These are phyloP conservation scores for Lizanozyma gosingica DNA, from an alignment of 1,139 yeast species.

Conservation along the genomic window DNA sequence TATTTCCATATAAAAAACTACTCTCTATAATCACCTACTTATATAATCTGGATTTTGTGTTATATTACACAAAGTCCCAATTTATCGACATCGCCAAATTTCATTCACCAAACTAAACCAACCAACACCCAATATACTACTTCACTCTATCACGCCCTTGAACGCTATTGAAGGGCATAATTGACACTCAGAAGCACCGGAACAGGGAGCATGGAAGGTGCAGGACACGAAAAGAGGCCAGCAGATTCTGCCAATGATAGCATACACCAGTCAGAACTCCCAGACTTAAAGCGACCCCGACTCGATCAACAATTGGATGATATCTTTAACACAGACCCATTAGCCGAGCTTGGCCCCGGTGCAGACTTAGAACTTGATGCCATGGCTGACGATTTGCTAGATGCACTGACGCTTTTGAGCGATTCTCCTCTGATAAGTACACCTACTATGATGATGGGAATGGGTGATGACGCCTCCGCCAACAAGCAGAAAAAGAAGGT, in stretches of 20 bases:
- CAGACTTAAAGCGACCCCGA: conserved; percentile 2
- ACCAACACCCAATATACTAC: too few relatives aligned
- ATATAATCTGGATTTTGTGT: too few relatives aligned
- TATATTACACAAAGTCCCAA: too few relatives aligned
- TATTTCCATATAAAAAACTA: too few relatives aligned
- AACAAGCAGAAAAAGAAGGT: neutral
- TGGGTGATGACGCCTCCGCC: neutral
- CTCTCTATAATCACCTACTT: too few relatives aligned
- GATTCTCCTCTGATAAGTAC: too few relatives aligned
- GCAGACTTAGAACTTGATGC: neutral
- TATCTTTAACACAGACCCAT: conserved; percentile 13
- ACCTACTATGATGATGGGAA: neutral
- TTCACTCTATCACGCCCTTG: too few relatives aligned
- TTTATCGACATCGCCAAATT: too few relatives aligned
- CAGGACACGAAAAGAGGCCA: conserved; percentile 2
- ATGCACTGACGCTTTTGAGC: neutral
- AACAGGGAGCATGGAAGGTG: neutral
- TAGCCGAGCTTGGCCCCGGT: conserved; percentile 11
- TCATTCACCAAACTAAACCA: too few relatives aligned
- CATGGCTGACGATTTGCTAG: neutral
- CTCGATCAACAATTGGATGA: conserved; percentile 11
- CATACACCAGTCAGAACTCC: neutral
- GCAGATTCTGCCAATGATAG: neutral
- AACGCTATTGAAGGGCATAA: too few relatives aligned
- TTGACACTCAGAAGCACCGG: too few relatives aligned